Base-by-base conservation (phyloP, 2,329 filamentous ascomycete species). In the Waltergamsia citrina region DNA sequence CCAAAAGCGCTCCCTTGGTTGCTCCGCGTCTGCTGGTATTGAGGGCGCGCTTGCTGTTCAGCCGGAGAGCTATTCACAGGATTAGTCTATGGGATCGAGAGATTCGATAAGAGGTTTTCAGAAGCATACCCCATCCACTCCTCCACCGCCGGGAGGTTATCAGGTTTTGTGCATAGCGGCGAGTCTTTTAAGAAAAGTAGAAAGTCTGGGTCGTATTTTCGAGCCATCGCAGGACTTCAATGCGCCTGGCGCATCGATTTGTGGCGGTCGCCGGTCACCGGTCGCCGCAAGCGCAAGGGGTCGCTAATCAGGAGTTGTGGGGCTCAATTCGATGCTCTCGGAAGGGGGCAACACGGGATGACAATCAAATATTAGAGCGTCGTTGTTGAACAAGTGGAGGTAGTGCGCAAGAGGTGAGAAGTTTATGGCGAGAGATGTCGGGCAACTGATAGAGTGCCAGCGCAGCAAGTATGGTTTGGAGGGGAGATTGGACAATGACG, bases 41-140 rank as follows among this genome's bases (percentile, higher is more conserved):
- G 32, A 12, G 15, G 30, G 9, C 15, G 20, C 20, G 16, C n/a
- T 17, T 33, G 34, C 21, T 20, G 29, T 25, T 29, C 29, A 18
- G 17, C 18, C 3, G 23, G 34, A 17, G 29, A 21, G 19, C 29
- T 32, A 14, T 21, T 30, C 5, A 29, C 36, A 38, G 33, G 41
- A 43, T 43, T 39, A 48, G 40, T 43, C n/a, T 5, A 34, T 42
- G 37, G 39, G 38, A 38, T 41, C 31, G 32, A 36, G 25, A 30
- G 34, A 35, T 21, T 37, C 22, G 18, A 30, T 29, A 8, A 15
- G 26, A 6, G 11, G 4, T 28, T 8, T 5, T 6, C n/a, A 12
- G 29, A 11, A 20, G 18, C 74, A 53, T 68, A 94, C 83, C 90
- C 87, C 86, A 95, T 94, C 88, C 88, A 96, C 67, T 94, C 85